phyloP scores from a whole-genome alignment of 1,284 basidiomycete genomes.

The Cryptococcus sp. region DNA sequence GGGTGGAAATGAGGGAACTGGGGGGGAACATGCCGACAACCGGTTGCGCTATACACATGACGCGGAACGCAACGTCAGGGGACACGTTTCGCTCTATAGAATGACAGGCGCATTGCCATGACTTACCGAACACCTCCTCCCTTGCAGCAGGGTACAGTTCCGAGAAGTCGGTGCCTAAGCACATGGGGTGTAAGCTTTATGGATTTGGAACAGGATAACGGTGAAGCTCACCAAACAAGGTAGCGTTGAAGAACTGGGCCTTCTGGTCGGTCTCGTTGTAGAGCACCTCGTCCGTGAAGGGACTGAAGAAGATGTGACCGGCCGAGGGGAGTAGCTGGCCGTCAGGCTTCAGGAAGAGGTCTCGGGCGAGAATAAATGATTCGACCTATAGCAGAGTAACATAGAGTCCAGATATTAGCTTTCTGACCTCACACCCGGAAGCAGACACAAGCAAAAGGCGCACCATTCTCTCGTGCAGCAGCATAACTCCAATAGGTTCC shows the following conservation, averaged over 20 bases:
- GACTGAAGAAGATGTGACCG: constrained; percentile 53
- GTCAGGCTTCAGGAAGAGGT: constrained; percentile 52
- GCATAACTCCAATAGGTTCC: constrained; percentile 55
- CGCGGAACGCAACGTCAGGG: neutral
- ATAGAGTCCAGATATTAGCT: neutral
- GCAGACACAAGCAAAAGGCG: constrained; percentile 7
- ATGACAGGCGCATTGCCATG: neutral
- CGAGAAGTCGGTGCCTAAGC: constrained; percentile 43
- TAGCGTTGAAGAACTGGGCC: constrained; percentile 50
- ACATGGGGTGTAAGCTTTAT: neutral
- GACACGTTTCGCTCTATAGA: neutral
- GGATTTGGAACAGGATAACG: neutral
- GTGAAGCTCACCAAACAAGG: constrained; percentile 39
- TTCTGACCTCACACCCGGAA: neutral
- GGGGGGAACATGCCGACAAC: constrained; percentile 52
- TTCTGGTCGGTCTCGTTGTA: constrained; percentile 53
- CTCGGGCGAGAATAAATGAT: constrained; percentile 52
- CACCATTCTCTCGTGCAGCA: constrained; percentile 56
- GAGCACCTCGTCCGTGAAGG: constrained; percentile 53
- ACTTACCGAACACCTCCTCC: constrained; percentile 44
- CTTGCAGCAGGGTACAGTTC: constrained; percentile 41
- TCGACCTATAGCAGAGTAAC: constrained; percentile 40
- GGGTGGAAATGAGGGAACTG: constrained; percentile 35
- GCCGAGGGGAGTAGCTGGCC: constrained; percentile 52
- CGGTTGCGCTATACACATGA: constrained; percentile 36